phyloP scores from a whole-genome alignment of 2,329 filamentous ascomycete species.

The Fusarium brachygibbosum region DNA sequence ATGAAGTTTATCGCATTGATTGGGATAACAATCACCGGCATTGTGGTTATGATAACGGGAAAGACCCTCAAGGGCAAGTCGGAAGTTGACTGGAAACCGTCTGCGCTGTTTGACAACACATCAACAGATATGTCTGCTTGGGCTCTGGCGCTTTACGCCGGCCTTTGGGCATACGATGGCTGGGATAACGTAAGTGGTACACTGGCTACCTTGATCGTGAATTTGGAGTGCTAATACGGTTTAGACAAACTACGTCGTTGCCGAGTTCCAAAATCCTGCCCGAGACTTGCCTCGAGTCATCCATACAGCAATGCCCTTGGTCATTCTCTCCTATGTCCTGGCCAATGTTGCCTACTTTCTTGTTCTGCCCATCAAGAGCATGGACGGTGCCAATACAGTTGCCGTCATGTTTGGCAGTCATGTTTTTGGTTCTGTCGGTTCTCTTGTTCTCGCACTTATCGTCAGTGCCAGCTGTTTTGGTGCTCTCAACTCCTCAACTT shows the following conservation, averaged over 20 bases:
- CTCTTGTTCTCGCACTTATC: constrained; percentile 86
- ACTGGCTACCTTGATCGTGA: neutral
- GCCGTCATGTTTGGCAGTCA: constrained; percentile 92
- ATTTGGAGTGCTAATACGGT: constrained; percentile 38
- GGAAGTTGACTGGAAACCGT: constrained; percentile 87
- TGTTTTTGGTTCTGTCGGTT: constrained; percentile 88
- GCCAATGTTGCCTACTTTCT: constrained; percentile 96
- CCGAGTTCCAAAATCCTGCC: constrained; percentile 92
- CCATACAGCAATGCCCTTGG: constrained; percentile 94
- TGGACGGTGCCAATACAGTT: constrained; percentile 93
- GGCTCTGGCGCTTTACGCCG: constrained; percentile 95
- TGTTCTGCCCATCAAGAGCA: constrained; percentile 82
- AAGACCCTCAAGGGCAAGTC: constrained; percentile 81
- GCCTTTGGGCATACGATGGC: constrained; percentile 97
- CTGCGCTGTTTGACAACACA: constrained; percentile 90
- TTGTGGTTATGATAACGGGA: constrained; percentile 90
- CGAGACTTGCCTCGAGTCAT: constrained; percentile 94
- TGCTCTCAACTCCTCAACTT: constrained; percentile 92
- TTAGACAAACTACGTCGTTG: constrained; percentile 96
- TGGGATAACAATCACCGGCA: constrained; percentile 86
- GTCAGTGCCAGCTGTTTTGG: constrained; percentile 95
- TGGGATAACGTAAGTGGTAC: constrained; percentile 89
- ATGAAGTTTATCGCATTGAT: constrained; percentile 93
- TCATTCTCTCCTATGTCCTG: constrained; percentile 90
- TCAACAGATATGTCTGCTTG: constrained; percentile 84